phyloP scores from a whole-genome alignment of 2,329 filamentous ascomycete genomes.

The Emericellopsis cladophorae region DNA sequence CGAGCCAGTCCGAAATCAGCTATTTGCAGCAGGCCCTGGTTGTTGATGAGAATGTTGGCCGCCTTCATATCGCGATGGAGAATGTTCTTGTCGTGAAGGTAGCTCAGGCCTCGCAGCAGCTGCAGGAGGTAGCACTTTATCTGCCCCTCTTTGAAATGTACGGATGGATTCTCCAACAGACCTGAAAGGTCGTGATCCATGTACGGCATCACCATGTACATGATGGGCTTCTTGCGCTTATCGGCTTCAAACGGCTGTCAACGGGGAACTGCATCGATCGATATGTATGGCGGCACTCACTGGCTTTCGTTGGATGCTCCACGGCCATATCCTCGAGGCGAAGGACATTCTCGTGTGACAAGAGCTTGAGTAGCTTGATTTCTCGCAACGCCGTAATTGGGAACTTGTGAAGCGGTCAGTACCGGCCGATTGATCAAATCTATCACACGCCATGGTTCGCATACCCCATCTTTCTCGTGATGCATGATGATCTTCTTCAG shows the following conservation, averaged over 20 bases:
- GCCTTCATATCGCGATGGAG: slow-evolving; percentile 98
- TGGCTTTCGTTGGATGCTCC: slow-evolving; percentile 54
- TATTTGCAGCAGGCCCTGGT: slow-evolving; percentile 85
- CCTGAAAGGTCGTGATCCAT: slow-evolving; percentile 99
- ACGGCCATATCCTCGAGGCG: slow-evolving; percentile 92
- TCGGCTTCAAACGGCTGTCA: slow-evolving; percentile 37
- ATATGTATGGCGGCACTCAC: slow-evolving; percentile 21
- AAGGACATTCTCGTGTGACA: slow-evolving; percentile 84
- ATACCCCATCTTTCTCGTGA: slow-evolving; percentile 90
- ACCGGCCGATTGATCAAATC: background rate
- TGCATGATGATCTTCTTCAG: slow-evolving; percentile 99
- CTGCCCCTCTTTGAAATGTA: slow-evolving; percentile 75
- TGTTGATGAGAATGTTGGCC: slow-evolving; percentile 92
- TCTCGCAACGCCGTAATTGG: slow-evolving; percentile 97
- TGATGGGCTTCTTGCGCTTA: slow-evolving; percentile 69
- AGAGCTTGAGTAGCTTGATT: slow-evolving; percentile 90
- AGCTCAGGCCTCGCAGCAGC: slow-evolving; percentile 76
- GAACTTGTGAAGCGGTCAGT: slow-evolving; percentile 38
- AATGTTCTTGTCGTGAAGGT: slow-evolving; percentile 82
- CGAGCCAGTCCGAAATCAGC: slow-evolving; percentile 92
- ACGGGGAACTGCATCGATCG: background rate
- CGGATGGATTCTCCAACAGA: slow-evolving; percentile 84
- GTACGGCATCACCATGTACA: slow-evolving; percentile 98
- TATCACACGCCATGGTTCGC: slow-evolving; percentile 13
- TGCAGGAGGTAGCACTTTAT: slow-evolving; percentile 98